Percentiles rank a stretch among this genome's conserved stretches.
phyloP scores from a whole-genome alignment of 495 filamentous ascomycete species.

The Trichoderma reesei region DNA sequence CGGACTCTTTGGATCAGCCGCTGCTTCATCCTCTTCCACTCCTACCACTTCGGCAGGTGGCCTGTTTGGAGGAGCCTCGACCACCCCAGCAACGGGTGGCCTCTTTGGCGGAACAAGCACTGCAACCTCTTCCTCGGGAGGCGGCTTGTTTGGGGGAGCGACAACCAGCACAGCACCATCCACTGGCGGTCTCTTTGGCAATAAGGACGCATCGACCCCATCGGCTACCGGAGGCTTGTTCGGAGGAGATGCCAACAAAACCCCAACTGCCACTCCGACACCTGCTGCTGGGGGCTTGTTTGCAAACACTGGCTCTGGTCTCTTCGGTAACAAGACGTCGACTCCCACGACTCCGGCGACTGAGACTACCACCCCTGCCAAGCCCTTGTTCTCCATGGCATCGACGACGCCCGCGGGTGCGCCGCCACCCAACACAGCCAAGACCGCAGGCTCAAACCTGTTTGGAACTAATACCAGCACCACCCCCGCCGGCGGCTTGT shows the following conservation, averaged over 20 bases:
- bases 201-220: not conserved
- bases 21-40: slow-evolving; percentile 13
- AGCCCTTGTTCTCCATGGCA: slow-evolving; percentile 35
- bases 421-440: slow-evolving; percentile 35
- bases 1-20: slow-evolving; percentile 19
- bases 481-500: not conserved
- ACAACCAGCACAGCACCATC: slow-evolving; percentile 34
- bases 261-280: slow-evolving; percentile 9
- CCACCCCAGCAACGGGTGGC: slow-evolving; percentile 21
- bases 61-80: slow-evolving; percentile 41
- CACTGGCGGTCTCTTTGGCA: slow-evolving; percentile 17
- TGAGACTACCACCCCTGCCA: slow-evolving; percentile 22
- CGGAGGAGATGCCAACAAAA: slow-evolving; percentile 14
- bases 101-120: slow-evolving; percentile 24
- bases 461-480: slow-evolving; percentile 13
- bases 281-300: slow-evolving; percentile 34
- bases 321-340: slow-evolving; percentile 32
- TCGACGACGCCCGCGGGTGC: slow-evolving; percentile 59
- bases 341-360: slow-evolving; percentile 20
- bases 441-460: slow-evolving; percentile 14
- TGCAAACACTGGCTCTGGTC: slow-evolving; percentile 23
- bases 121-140: slow-evolving; percentile 18
- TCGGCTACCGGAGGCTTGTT: slow-evolving; percentile 14
- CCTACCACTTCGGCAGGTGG: slow-evolving; percentile 25
- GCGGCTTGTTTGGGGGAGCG: slow-evolving; percentile 33